Evolutionary conservation across 768 basidiomycete genomes (phyloP).

Genomic region (Mycena indigotica): DNA sequence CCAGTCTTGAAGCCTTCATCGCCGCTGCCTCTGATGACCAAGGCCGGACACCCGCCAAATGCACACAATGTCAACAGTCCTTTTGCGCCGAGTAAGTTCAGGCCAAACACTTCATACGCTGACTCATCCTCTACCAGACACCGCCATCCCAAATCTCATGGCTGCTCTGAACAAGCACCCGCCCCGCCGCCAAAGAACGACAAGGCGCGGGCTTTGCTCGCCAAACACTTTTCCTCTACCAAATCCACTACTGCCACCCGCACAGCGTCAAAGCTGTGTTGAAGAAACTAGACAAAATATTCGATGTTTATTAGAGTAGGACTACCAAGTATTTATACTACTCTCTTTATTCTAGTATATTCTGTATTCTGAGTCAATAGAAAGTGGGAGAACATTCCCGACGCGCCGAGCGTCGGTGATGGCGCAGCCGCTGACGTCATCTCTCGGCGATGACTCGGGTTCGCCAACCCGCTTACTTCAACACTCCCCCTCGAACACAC

Average conservation of each 20-base stretch:
- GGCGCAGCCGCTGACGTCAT: too few relatives aligned
- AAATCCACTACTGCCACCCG: slow-evolving; percentile 26
- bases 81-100: slow-evolving; percentile 65
- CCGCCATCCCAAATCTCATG: slow-evolving; percentile 64
- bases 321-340: too few relatives aligned
- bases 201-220: slow-evolving; percentile 54
- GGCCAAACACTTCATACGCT: slow-evolving; percentile 5
- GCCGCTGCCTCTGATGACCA: slow-evolving; percentile 29
- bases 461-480: too few relatives aligned
- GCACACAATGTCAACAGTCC: slow-evolving; percentile 53
- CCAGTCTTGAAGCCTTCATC: slow-evolving; percentile 48
- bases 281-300: too few relatives aligned
- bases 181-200: slow-evolving; percentile 32
- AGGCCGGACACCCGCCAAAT: slow-evolving; percentile 39
- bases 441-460: too few relatives aligned
- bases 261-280: slow-evolving; percentile 32
- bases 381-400: too few relatives aligned
- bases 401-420: too few relatives aligned
- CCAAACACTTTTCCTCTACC: slow-evolving; percentile 49
- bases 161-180: slow-evolving; percentile 39
- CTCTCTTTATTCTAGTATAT: too few relatives aligned
- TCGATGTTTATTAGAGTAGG: too few relatives aligned
- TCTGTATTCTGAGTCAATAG: too few relatives aligned
- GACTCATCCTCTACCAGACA: slow-evolving; percentile 48
- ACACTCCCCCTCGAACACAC: too few relatives aligned